phyloP scores from a whole-genome alignment of 495 filamentous ascomycete genomes.

The Tuber magnatum region DNA sequence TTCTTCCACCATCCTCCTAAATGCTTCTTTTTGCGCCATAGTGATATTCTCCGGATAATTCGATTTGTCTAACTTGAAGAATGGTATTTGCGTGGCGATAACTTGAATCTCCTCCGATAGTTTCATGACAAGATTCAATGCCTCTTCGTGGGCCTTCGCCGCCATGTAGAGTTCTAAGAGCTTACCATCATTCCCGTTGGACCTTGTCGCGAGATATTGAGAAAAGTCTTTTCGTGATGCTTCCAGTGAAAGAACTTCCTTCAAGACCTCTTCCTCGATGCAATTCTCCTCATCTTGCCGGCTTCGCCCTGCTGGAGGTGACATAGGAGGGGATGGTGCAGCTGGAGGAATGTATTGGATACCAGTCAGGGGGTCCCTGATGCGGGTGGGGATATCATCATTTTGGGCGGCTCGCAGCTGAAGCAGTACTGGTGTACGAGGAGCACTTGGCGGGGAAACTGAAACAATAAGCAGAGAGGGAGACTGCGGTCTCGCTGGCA shows the following conservation, averaged over 20 bases:
- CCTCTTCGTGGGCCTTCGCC: neutral
- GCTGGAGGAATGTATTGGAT: neutral
- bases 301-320: neutral
- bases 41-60: neutral
- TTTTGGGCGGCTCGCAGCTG: neutral
- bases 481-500: neutral
- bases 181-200: neutral
- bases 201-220: neutral
- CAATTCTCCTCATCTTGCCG: neutral
- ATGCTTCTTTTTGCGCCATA: neutral
- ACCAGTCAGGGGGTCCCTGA: neutral
- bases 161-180: neutral
- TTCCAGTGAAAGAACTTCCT: neutral
- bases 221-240: neutral
- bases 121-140: constrained; percentile 1
- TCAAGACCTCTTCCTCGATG: neutral
- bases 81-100: neutral
- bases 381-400: neutral
- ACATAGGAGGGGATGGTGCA: neutral
- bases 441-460: neutral
- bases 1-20: neutral
- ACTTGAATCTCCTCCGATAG: neutral
- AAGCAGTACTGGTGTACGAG: neutral
- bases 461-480: neutral
- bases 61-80: neutral